These are phyloP conservation scores for Chlorella ohadii DNA, from an alignment of 139 green algal genomes.

Conservation along the genomic window DNA sequence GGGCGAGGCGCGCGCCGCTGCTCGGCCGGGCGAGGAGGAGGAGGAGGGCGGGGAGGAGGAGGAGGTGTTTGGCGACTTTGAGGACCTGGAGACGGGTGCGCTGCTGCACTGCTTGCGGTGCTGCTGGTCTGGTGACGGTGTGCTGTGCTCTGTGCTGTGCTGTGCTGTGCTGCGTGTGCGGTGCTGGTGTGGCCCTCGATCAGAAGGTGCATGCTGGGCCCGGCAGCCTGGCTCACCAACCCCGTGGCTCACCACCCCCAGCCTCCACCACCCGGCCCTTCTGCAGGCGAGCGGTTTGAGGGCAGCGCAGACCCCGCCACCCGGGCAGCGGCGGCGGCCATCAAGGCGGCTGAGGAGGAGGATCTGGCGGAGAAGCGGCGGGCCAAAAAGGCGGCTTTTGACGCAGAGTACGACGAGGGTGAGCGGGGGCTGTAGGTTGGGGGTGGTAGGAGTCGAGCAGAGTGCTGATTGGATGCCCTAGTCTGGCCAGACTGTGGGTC, in stretches of 20 bases:
- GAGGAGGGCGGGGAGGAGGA: conserved; percentile 51
- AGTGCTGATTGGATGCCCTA: no score
- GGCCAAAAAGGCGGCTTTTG: conserved; percentile 87
- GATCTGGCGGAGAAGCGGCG: conserved; percentile 64
- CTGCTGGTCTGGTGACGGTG: no score
- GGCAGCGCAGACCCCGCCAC: conserved; percentile 58
- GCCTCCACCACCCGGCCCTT: no score
- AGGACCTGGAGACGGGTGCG: conserved; percentile 93
- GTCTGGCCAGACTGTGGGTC: no score
- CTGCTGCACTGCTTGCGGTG: no score
- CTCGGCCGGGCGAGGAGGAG: conserved; percentile 52
- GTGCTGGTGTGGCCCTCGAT: background rate
- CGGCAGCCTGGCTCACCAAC: no score
- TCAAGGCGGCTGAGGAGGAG: conserved; percentile 52
- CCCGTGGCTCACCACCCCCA: background rate
- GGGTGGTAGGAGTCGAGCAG: no score
- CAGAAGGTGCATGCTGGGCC: no score
- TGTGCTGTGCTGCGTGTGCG: background rate
- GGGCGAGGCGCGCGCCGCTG: conserved; percentile 64
- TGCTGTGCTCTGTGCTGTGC: background rate
- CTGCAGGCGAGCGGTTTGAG: conserved; percentile 49
- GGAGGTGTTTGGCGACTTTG: conserved; percentile 81
- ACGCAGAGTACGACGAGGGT: conserved; percentile 71
- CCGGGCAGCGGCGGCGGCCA: conserved; percentile 56
- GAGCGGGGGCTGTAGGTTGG: background rate